Conservation (phyloP, 139 green algal genomes). For the Micractinium conductrix region DNA sequence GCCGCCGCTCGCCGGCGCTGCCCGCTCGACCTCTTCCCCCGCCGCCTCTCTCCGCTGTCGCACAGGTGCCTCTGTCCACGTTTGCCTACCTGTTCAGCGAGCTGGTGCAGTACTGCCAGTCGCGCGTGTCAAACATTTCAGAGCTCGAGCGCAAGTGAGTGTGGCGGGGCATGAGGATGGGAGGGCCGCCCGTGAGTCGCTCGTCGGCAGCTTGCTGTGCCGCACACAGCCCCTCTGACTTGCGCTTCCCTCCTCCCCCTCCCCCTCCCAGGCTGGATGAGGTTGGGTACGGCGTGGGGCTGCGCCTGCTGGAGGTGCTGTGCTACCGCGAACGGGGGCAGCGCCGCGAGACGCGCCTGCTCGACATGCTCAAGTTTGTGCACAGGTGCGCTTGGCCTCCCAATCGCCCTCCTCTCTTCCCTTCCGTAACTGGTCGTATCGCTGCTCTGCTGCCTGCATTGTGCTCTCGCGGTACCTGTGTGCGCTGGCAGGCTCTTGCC, state of each 20-base stretch:
- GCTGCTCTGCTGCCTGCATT: no score
- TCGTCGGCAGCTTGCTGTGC: not conserved
- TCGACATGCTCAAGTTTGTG: slow-evolving; percentile 94
- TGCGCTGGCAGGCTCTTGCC: no score
- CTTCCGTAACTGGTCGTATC: no score
- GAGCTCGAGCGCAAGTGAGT: slow-evolving; percentile 92
- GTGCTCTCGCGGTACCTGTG: no score
- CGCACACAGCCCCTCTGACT: not conserved
- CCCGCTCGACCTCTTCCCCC: not conserved
- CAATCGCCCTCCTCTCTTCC: no score
- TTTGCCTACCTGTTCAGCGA: slow-evolving; percentile 97
- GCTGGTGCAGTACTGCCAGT: slow-evolving; percentile 94
- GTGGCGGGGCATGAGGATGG: no score
- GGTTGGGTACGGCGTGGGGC: slow-evolving; percentile 84
- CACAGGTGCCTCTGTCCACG: slow-evolving; percentile 82
- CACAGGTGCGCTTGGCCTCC: slow-evolving; percentile 72
- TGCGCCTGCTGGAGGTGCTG: slow-evolving; percentile 89
- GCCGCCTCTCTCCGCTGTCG: not conserved
- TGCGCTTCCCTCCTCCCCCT: not conserved
- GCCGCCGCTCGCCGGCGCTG: not conserved
- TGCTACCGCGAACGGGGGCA: slow-evolving; percentile 78
- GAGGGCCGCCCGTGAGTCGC: not conserved
- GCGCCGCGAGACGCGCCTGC: slow-evolving; percentile 73
- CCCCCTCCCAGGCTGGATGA: slow-evolving; percentile 77
- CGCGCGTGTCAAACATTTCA: slow-evolving; percentile 80